Conservation (phyloP, 2,329 filamentous ascomycete species). For the Monosporascus sp. region DNA sequence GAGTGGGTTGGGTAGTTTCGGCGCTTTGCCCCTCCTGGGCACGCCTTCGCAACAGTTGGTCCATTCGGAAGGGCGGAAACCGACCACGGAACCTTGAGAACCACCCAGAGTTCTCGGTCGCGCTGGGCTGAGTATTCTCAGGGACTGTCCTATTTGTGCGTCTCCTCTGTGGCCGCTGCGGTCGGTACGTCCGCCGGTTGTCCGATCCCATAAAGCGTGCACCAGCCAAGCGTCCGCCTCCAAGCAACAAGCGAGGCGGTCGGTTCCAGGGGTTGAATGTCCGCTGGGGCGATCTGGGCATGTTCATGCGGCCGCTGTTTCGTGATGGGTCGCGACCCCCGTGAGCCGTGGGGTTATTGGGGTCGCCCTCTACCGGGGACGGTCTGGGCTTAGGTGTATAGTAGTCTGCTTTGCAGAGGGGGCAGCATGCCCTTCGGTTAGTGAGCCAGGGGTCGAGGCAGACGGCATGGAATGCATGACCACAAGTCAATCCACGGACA, state of each 20-base stretch:
- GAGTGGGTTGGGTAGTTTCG: conserved; percentile 1
- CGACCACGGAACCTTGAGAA: conserved; percentile 20
- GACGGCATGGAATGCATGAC: conserved; percentile 95
- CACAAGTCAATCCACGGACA: conserved; percentile 86
- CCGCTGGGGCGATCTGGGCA: conserved; percentile 37
- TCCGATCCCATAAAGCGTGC: conserved; percentile 10
- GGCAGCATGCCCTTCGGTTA: conserved; percentile 88
- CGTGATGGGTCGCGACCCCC: conserved; percentile 26
- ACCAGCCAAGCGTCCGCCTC: conserved; percentile 9
- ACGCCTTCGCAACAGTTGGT: conserved; percentile 19
- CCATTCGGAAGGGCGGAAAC: conserved; percentile 22
- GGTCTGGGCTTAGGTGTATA: conserved; percentile 88
- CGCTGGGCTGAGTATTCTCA: conserved; percentile 2
- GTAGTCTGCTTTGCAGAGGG: conserved; percentile 96
- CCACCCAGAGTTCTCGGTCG: conserved; percentile 10
- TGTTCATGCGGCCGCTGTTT: conserved; percentile 41
- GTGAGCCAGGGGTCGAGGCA: conserved; percentile 98
- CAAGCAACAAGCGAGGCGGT: conserved; percentile 19
- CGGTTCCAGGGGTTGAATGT: conserved; percentile 33
- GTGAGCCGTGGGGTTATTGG: conserved; percentile 25
- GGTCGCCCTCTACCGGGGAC: conserved; percentile 36
- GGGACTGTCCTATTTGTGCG: conserved; percentile 8
- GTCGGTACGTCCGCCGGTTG: conserved; percentile 9
- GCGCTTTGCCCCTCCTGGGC: conserved; percentile 14
- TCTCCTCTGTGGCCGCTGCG: conserved; percentile 12